Conservation (phyloP, 495 filamentous ascomycete genomes). For the Lophiostoma macrostomum region DNA sequence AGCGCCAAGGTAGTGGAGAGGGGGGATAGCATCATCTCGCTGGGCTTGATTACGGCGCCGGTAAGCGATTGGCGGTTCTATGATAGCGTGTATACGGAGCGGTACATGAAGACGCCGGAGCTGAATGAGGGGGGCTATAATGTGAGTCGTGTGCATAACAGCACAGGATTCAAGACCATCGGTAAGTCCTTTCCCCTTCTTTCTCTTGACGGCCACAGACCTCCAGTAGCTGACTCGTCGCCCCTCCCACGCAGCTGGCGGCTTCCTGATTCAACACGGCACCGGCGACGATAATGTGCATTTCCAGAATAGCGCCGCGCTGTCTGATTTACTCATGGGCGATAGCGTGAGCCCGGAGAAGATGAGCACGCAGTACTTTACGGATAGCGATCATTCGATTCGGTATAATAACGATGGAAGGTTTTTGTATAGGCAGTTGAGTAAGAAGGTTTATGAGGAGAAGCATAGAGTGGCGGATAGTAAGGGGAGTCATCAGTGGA, state of each 20-base stretch:
- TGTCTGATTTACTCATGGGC: conserved; percentile 51
- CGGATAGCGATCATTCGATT: conserved; percentile 55
- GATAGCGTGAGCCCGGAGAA: conserved; percentile 51
- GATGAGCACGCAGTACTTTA: conserved; percentile 51
- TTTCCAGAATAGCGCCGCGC: conserved; percentile 54
- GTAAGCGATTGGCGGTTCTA: conserved; percentile 62
- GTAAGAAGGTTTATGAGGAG: conserved; percentile 48
- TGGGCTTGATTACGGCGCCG: conserved; percentile 54
- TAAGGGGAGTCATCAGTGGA: conserved; percentile 46
- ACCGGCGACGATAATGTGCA: conserved; percentile 61
- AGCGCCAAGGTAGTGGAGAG: conserved; percentile 55
- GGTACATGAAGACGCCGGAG: conserved; percentile 58
- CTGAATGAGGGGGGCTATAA: conserved; percentile 51
- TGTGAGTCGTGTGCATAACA: conserved; percentile 44
- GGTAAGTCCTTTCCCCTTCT: no score
- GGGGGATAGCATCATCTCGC: conserved; percentile 49
- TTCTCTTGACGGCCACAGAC: no score
- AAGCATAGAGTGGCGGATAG: conserved; percentile 40
- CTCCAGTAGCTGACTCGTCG: no score
- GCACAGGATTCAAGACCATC: conserved; percentile 52
- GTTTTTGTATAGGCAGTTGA: conserved; percentile 54
- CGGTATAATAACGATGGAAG: conserved; percentile 44
- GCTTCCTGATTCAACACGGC: conserved; percentile 54
- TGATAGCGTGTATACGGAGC: conserved; percentile 62
- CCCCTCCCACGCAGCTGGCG: no score